Base-by-base conservation (phyloP, 192 early-diverging fungal species). In the Gaertneriomyces sp. region DNA sequence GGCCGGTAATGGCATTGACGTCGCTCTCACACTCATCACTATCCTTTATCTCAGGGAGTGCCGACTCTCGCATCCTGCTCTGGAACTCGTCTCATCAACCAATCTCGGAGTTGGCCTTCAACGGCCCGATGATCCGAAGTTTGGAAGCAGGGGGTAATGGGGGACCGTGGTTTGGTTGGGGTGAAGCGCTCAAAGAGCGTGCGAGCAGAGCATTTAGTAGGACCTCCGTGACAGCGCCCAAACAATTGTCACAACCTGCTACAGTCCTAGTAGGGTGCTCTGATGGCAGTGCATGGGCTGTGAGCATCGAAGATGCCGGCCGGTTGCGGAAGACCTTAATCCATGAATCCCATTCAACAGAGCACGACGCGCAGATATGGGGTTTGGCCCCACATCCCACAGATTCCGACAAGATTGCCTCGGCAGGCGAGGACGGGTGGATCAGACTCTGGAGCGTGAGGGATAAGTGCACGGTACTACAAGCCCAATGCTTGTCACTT, bases 341-440 rank as follows among this genome's bases (percentile, higher is more conserved):
- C 42, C 14, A 19, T 14, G 25, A 70, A 62, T 43, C 53, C 33
- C 70, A 66, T 53, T 45, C 57, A 7, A 51, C 44, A 3, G 17
- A 6, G 1, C 19, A 10, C 19, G 33, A 66, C 10, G 19, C 46
- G 4, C 66, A 69, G n/a, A 43, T 73, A 10, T 74, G 73, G 73
- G 73, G 73, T 17, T 64, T 74, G n/a, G 68, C 68, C 20, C 45
- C 73, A n/a, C 73, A 74, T 49, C 73, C 73, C 25, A 16, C 40
- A 6, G 39, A 73, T 17, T 51, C 70, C 5, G 42, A 16, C 16
- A 16, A 51, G 42, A 17, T 74, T 40, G 17, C 73, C 14, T 73
- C 71, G 4, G 62, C 41, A 11, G 62, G 70, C n/a, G 56, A 67
- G 45, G 73, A 74, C 44, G 73, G 73, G 0, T 73, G 11, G 10